phyloP scores from a whole-genome alignment of 371 early-diverging fungal genomes.

The Syncephalastrum monosporum region DNA sequence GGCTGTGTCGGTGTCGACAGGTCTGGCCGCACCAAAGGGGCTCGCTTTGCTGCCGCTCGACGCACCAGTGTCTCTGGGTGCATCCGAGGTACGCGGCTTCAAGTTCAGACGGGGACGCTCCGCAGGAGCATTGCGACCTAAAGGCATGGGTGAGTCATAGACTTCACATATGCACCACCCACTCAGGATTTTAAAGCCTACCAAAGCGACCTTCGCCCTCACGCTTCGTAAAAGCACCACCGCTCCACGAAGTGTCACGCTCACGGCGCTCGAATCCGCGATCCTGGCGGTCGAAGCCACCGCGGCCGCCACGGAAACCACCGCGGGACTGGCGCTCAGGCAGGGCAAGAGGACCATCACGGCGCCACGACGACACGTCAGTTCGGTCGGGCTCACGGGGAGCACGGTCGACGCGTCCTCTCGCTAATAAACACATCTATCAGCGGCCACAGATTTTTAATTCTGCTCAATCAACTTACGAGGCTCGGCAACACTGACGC shows the following conservation, averaged over 20 bases:
- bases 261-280: constrained; percentile 46
- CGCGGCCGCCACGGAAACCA: constrained; percentile 37
- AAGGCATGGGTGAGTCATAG: not conserved
- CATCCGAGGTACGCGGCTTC: constrained; percentile 64
- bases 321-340: constrained; percentile 48
- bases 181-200: constrained; percentile 2
- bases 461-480: constrained; percentile 50
- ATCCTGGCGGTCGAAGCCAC: constrained; percentile 12
- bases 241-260: constrained; percentile 55
- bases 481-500: constrained; percentile 86
- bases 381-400: constrained; percentile 44
- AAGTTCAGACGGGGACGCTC: constrained; percentile 64
- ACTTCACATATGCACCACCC: constrained; percentile 1
- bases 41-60: constrained; percentile 51
- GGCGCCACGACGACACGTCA: constrained; percentile 54
- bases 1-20: constrained; percentile 73
- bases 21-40: constrained; percentile 84
- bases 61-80: constrained; percentile 11
- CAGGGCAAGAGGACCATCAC: constrained; percentile 41
- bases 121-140: constrained; percentile 28
- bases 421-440: constrained; percentile 19
- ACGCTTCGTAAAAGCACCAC: constrained; percentile 34
- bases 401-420: constrained; percentile 34
- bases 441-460: constrained; percentile 1
- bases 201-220: constrained; percentile 15